These are phyloP conservation scores for Domatiomyces globalis DNA, from an alignment of 2,329 filamentous ascomycete species.

Conservation along the genomic window DNA sequence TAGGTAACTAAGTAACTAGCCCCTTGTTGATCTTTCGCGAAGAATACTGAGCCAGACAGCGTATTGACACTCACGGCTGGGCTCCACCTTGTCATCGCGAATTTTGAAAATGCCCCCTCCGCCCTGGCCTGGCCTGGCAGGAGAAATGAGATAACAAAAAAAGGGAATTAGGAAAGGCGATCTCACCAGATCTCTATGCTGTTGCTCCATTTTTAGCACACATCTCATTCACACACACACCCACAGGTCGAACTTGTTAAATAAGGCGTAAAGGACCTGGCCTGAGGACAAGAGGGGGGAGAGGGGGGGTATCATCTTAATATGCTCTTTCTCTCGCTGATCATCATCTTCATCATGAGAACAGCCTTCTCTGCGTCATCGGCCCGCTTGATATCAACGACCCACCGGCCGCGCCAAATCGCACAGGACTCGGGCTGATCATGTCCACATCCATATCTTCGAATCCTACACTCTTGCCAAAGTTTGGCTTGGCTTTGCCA, in stretches of 20 bases:
- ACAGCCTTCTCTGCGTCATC: constrained; percentile 7
- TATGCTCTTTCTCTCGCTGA: not conserved
- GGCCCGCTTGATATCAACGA: not conserved
- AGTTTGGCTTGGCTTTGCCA: constrained; percentile 1
- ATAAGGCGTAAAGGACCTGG: not conserved
- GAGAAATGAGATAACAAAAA: no score
- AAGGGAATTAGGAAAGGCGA: no score
- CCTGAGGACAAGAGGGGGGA: not conserved
- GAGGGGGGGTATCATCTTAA: not conserved
- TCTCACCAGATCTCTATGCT: no score
- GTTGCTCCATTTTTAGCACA: no score
- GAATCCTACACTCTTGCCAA: constrained; percentile 7
- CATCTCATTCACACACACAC: no score
- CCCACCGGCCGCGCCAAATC: not conserved
- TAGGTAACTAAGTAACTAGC: no score
- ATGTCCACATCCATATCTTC: constrained; percentile 11
- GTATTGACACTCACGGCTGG: constrained; percentile 37
- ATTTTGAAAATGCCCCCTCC: no score
- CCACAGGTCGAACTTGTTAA: no score
- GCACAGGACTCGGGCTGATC: constrained; percentile 8
- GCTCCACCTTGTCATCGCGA: constrained; percentile 40
- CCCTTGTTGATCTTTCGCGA: constrained; percentile 35
- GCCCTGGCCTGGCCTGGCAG: no score
- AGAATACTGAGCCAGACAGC: constrained; percentile 40
- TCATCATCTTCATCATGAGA: not conserved